Percentiles rank a stretch among this genome's conserved stretches.
These are phyloP conservation scores for Ophiostoma sp. DNA, from an alignment of 2,329 filamentous ascomycete genomes.

Conservation along the genomic window DNA sequence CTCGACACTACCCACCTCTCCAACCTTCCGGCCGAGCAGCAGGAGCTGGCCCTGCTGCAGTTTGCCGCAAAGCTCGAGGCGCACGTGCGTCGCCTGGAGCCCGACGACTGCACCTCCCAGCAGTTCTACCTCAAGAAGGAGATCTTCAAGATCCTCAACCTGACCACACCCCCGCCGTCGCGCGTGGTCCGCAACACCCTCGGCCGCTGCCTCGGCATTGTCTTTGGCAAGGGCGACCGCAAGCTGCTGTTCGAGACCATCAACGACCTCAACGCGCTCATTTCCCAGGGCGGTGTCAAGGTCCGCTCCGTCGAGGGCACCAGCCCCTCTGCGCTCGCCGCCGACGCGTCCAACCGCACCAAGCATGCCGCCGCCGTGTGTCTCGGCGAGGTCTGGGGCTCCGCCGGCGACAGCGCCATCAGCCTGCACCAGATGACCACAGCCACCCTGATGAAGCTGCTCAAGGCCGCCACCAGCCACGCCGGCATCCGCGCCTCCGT, in stretches of 20 bases:
- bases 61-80: constrained; percentile 78
- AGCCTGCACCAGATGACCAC: constrained; percentile 72
- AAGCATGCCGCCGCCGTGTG: constrained; percentile 87
- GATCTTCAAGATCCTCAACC: constrained; percentile 84
- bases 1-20: constrained; percentile 88
- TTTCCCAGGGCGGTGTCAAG: constrained; percentile 64
- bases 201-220: constrained; percentile 73
- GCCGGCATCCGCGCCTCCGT: constrained; percentile 75
- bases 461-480: constrained; percentile 75
- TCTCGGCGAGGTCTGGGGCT: constrained; percentile 80
- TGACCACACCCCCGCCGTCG: constrained; percentile 74
- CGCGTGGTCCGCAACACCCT: constrained; percentile 86
- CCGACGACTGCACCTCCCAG: constrained; percentile 78
- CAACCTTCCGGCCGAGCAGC: constrained; percentile 84
- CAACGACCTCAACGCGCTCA: constrained; percentile 72
- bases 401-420: constrained; percentile 91
- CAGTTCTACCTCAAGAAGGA: constrained; percentile 92
- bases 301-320: constrained; percentile 58
- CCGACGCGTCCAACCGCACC: constrained; percentile 55
- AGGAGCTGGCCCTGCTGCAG: constrained; percentile 87
- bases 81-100: constrained; percentile 68
- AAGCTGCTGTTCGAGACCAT: constrained; percentile 92
- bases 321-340: constrained; percentile 55
- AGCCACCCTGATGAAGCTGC: constrained; percentile 65
- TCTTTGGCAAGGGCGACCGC: constrained; percentile 80